Evolutionary conservation across 768 basidiomycete genomes (phyloP).

Genomic region (Neoboletus subvelutipes): DNA sequence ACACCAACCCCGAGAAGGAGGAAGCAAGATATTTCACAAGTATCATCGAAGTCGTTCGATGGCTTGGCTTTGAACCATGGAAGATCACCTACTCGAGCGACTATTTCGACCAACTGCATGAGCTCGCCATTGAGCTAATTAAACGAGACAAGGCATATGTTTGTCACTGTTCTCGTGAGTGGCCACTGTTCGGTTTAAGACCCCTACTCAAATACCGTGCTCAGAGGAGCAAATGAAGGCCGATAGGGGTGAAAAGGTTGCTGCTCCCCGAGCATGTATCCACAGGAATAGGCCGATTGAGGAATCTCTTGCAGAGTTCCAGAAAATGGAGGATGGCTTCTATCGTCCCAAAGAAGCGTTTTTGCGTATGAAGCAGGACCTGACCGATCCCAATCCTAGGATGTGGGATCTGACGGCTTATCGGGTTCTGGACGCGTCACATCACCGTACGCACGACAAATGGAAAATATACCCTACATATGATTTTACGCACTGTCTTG

Average conservation of each 20-base stretch:
- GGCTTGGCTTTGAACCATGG: slow-evolving; percentile 98
- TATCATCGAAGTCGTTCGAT: slow-evolving; percentile 91
- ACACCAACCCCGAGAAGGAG: slow-evolving; percentile 98
- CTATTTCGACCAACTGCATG: slow-evolving; percentile 86
- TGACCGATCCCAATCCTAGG: slow-evolving; percentile 90
- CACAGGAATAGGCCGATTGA: slow-evolving; percentile 84
- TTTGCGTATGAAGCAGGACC: slow-evolving; percentile 96
- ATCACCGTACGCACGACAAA: slow-evolving; percentile 89
- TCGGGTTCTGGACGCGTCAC: slow-evolving; percentile 84
- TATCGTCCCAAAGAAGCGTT: slow-evolving; percentile 92
- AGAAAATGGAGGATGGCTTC: slow-evolving; percentile 87
- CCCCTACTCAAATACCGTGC: slow-evolving; percentile 4
- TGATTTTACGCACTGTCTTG: slow-evolving; percentile 97
- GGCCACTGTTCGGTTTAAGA: neutral
- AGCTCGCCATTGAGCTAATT: slow-evolving; percentile 85
- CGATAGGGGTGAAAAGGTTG: slow-evolving; percentile 82
- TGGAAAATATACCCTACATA: slow-evolving; percentile 99
- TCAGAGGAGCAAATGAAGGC: slow-evolving; percentile 90
- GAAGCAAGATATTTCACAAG: slow-evolving; percentile 96
- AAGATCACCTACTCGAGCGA: slow-evolving; percentile 99
- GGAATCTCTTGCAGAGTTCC: slow-evolving; percentile 87
- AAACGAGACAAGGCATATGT: slow-evolving; percentile 92
- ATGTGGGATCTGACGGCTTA: slow-evolving; percentile 99
- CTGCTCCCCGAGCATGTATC: slow-evolving; percentile 78
- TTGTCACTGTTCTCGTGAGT: slow-evolving; percentile 92